These are phyloP conservation scores for Ascocoryne sarcoides DNA, from an alignment of 2,329 filamentous ascomycete species.

Conservation along the genomic window DNA sequence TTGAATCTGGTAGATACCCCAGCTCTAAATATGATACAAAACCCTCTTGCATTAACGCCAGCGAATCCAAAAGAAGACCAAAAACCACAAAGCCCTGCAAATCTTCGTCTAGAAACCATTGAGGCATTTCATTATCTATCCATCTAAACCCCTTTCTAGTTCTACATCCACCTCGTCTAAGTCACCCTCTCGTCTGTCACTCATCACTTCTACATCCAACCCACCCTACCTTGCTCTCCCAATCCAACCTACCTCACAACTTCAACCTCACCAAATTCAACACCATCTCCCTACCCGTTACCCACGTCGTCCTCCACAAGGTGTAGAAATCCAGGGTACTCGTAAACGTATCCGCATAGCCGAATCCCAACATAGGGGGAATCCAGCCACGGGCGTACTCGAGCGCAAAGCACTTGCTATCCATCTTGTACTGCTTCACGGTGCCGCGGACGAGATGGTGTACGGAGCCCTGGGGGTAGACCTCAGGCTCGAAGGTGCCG, in stretches of 20 bases:
- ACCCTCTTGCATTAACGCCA: no score
- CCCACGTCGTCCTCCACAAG: slow-evolving; percentile 65
- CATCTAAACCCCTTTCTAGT: no score
- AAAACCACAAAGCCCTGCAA: no score
- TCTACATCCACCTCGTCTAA: no score
- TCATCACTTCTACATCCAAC: no score
- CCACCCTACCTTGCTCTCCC: no score
- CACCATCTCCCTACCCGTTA: slow-evolving; percentile 72
- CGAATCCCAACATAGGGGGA: slow-evolving; percentile 85
- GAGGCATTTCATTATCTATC: no score
- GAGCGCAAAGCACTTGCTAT: slow-evolving; percentile 66
- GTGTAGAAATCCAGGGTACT: slow-evolving; percentile 83
- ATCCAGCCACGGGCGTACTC: slow-evolving; percentile 87
- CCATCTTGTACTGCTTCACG: slow-evolving; percentile 80
- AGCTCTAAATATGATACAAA: no score
- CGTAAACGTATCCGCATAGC: slow-evolving; percentile 70
- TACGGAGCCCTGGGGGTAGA: slow-evolving; percentile 60
- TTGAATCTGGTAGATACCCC: no score
- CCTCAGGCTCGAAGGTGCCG: slow-evolving; percentile 56
- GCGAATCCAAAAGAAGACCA: no score
- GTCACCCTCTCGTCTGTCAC: no score
- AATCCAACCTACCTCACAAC: slow-evolving; percentile 32
- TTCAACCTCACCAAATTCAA: slow-evolving; percentile 62
- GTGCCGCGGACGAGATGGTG: slow-evolving; percentile 64
- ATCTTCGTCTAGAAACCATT: no score